phyloP scores from a whole-genome alignment of 1,284 basidiomycete genomes.

The Cutaneotrichosporon sp. region DNA sequence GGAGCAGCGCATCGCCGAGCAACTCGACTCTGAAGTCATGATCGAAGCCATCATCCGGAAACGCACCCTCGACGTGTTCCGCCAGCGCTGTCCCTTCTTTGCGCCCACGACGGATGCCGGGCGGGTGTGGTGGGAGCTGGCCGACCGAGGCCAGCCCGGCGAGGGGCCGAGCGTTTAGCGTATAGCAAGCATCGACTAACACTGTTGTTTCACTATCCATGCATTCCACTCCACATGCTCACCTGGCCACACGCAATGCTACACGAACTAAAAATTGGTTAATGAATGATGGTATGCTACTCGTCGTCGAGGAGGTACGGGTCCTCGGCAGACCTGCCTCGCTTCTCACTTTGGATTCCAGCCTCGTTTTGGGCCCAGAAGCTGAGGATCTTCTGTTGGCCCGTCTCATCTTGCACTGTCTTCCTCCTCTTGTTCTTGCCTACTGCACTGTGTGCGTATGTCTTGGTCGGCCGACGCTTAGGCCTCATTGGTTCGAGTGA shows the following conservation, averaged over 20 bases:
- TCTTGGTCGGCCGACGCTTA: neutral
- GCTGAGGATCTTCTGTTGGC: neutral
- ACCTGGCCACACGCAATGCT: neutral
- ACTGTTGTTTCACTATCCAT: slow-evolving; percentile 7
- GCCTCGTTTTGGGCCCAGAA: neutral
- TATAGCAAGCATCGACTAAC: neutral
- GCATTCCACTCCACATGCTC: neutral
- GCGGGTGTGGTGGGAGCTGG: slow-evolving; percentile 67
- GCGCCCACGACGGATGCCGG: slow-evolving; percentile 64
- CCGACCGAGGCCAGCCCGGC: slow-evolving; percentile 32
- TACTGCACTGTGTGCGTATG: neutral
- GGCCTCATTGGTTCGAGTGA: neutral
- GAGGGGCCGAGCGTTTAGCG: neutral
- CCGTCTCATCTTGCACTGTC: neutral
- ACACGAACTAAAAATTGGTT: neutral
- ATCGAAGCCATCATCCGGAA: slow-evolving; percentile 77
- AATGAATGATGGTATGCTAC: neutral
- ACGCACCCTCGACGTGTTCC: slow-evolving; percentile 76
- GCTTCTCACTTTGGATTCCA: neutral
- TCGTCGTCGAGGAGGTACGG: neutral
- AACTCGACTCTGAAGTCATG: slow-evolving; percentile 72
- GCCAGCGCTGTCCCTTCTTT: slow-evolving; percentile 78
- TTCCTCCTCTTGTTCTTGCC: slow-evolving; percentile 2
- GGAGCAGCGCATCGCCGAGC: slow-evolving; percentile 73
- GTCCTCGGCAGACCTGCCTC: neutral